Evolutionary conservation across 2,329 filamentous ascomycete genomes (phyloP), one percentile per base, ranked within the genome.

Genomic region (Niveomyces coronatus): DNA sequence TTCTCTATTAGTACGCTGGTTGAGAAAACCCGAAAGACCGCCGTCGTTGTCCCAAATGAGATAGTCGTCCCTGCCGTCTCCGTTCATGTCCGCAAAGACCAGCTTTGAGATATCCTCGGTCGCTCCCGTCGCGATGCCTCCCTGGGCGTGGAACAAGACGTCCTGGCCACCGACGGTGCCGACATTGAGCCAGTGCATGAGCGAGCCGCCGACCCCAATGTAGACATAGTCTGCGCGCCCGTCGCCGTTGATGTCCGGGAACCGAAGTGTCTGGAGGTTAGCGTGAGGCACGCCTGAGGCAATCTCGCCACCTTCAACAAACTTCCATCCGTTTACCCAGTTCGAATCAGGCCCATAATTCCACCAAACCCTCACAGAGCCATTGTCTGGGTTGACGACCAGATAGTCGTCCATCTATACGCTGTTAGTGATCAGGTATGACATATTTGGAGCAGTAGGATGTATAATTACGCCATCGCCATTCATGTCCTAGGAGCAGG

Each of bases 181-280:
- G 0, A 44, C 49, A 14, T 53, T 53, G 28, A 49, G n/a, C 8
- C 40, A 31, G 30, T 49, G 40, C 4, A 35, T 40, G 11, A 53
- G 20, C 9, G 50, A 40, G 3, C 50, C 50, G 1, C 42, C 42
- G 22, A 47, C 24, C 2, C 49, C 50, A 4, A 50, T 44, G 3
- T 45, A 47, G 4, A 53, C 44, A 19, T 51, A 53, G 38, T 51
- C 50, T 5, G 50, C 47, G 9, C 50, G 14, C 5, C 49, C 48
- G 32, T 53, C 50, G 9, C 51, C 49, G 26, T 53, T 53, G 34
- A 53, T 46, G 18, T 53, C 48, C 4, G 49, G 42, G 26, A 53
- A 52, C 3, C 48, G 42, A 0, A 53, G 15, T 2, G 50, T 52
- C 9, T 37, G 33, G 3, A 41, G 35, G 16, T 51, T 53, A 1